Evolutionary conservation across 2,329 filamentous ascomycete species (phyloP).

Genomic region (Pyrenochaeta sp.): DNA sequence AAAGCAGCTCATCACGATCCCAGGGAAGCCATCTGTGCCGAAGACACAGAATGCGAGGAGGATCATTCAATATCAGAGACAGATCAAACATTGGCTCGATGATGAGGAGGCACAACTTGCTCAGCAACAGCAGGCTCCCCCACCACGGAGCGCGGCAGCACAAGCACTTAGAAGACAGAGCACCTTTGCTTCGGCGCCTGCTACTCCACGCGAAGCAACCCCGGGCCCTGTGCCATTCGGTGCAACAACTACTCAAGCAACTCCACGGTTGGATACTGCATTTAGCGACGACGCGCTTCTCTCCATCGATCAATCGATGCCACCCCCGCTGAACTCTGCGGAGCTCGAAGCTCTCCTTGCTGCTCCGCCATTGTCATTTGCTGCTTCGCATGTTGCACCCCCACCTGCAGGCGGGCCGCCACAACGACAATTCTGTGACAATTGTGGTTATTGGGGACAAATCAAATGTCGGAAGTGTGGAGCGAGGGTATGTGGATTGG

Average conservation of each 20-base stretch:
- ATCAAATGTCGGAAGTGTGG: conserved; percentile 81
- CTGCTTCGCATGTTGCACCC: conserved; percentile 63
- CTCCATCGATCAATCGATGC: conserved; percentile 61
- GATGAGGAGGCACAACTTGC: conserved; percentile 78
- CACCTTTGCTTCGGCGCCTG: conserved; percentile 33
- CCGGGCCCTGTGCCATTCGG: conserved; percentile 22
- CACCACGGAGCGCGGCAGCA: conserved; percentile 23
- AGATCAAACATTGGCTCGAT: conserved; percentile 82
- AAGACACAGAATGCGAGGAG: conserved; percentile 73
- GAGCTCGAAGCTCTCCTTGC: conserved; percentile 72
- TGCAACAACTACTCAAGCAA: conserved; percentile 6
- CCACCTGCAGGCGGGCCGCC: conserved; percentile 57
- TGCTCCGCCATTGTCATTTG: conserved; percentile 72
- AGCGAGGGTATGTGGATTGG: conserved; percentile 77
- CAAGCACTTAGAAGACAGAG: conserved; percentile 32
- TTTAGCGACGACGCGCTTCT: conserved; percentile 64
- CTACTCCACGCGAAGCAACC: conserved; percentile 38
- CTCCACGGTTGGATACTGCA: conserved; percentile 20
- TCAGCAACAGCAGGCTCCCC: conserved; percentile 46
- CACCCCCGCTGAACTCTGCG: conserved; percentile 64
- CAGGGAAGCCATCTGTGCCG: conserved; percentile 39
- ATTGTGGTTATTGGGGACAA: conserved; percentile 83
- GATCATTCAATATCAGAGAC: conserved; percentile 82
- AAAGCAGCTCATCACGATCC: conserved; percentile 54
- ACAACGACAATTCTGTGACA: conserved; percentile 73